phyloP scores from a whole-genome alignment of 441 rosid species.

The Jatropha podagrica region DNA sequence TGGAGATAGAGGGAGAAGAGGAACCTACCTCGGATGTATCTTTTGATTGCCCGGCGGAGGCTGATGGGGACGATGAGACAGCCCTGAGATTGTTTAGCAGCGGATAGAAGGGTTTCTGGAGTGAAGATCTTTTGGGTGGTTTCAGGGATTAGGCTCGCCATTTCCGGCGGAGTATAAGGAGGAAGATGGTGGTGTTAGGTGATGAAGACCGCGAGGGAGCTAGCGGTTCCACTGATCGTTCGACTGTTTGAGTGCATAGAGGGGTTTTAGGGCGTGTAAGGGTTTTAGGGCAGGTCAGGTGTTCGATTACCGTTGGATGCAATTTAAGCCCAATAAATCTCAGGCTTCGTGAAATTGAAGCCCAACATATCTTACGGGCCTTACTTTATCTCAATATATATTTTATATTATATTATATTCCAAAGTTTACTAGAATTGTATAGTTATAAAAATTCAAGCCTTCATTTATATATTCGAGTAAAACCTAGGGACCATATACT shows the following conservation, averaged over 20 bases:
- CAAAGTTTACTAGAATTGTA: too few relatives aligned
- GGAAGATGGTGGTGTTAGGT: neutral
- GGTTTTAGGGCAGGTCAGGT: neutral
- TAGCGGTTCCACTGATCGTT: too few relatives aligned
- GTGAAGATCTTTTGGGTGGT: slow-evolving; percentile 46
- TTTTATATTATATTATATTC: too few relatives aligned
- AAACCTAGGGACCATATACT: too few relatives aligned
- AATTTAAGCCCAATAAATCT: too few relatives aligned
- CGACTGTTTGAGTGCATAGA: too few relatives aligned
- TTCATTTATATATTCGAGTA: too few relatives aligned
- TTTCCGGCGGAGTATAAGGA: slow-evolving; percentile 15
- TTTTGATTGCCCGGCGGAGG: slow-evolving; percentile 87
- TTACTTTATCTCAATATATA: too few relatives aligned
- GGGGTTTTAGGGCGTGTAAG: neutral
- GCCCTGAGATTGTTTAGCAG: slow-evolving; percentile 67
- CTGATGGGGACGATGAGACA: slow-evolving; percentile 72
- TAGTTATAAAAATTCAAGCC: too few relatives aligned
- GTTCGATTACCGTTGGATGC: too few relatives aligned
- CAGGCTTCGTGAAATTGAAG: too few relatives aligned
- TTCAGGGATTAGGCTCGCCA: slow-evolving; percentile 53
- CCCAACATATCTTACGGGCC: too few relatives aligned
- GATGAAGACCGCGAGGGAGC: neutral
- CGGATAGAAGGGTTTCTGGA: slow-evolving; percentile 52
- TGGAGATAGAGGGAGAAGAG: neutral
- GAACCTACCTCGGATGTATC: slow-evolving; percentile 59